These are phyloP conservation scores for Trichoderma oligosporum DNA, from an alignment of 2,329 filamentous ascomycete genomes.

Conservation along the genomic window DNA sequence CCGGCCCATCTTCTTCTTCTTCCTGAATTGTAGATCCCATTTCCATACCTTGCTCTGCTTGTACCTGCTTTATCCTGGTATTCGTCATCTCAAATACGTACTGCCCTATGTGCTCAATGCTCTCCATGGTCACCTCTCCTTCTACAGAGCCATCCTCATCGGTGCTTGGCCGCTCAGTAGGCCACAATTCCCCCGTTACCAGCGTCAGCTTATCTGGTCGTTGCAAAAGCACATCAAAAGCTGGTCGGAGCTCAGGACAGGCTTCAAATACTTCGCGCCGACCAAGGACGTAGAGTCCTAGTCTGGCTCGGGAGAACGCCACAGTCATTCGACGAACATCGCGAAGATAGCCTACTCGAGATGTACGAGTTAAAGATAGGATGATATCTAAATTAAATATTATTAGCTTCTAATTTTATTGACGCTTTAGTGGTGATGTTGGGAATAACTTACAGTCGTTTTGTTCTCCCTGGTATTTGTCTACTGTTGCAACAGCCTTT, in stretches of 20 bases:
- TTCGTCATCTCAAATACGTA: conserved; percentile 97
- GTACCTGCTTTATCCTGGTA: conserved; percentile 50
- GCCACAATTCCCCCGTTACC: conserved; percentile 82
- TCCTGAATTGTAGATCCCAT: conserved; percentile 28
- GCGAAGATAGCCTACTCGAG: conserved; percentile 83
- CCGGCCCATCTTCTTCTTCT: conserved; percentile 30
- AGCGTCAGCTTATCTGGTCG: conserved; percentile 79
- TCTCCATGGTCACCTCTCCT: conserved; percentile 72
- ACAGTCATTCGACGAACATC: conserved; percentile 93
- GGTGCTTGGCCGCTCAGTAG: conserved; percentile 53
- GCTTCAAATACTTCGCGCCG: conserved; percentile 83
- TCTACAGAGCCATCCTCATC: conserved; percentile 43
- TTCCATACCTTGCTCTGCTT: conserved; percentile 34
- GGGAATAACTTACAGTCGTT: conserved; percentile 76
- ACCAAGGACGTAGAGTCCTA: conserved; percentile 89
- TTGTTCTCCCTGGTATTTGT: conserved; percentile 98
- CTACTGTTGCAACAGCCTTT: conserved; percentile 86
- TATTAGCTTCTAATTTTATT: conserved; percentile 24
- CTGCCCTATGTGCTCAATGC: conserved; percentile 89
- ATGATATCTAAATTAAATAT: conserved; percentile 66
- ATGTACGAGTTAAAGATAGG: conserved; percentile 85
- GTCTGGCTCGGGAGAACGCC: conserved; percentile 82
- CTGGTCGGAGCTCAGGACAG: conserved; percentile 81
- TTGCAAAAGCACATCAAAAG: conserved; percentile 73
- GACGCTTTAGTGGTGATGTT: background rate